Percentiles rank a stretch among this genome's conserved stretches.
Conservation (phyloP, 2,329 filamentous ascomycete genomes). For the Trichoderma sp. region DNA sequence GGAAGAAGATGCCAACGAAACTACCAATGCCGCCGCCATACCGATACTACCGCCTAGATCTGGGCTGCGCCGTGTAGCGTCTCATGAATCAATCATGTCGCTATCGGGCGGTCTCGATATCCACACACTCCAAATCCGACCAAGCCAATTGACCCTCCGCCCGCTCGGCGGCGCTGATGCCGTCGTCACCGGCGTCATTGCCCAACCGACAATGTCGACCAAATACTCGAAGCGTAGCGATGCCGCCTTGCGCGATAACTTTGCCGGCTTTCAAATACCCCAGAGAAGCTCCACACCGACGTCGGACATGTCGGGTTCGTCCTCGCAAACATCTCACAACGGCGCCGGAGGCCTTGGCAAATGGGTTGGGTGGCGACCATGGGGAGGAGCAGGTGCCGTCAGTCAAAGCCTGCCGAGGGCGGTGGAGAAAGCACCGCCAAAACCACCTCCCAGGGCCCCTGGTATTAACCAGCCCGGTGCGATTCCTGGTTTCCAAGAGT, state of each 20-base stretch:
- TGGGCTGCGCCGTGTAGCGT: slow-evolving; percentile 65
- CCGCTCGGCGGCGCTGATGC: slow-evolving; percentile 57
- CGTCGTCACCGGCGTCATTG: slow-evolving; percentile 59
- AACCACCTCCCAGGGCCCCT: slow-evolving; percentile 53
- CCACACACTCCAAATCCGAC: slow-evolving; percentile 74
- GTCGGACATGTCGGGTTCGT: slow-evolving; percentile 33
- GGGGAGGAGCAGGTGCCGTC: slow-evolving; percentile 37
- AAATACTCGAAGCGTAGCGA: slow-evolving; percentile 52
- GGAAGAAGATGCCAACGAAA: slow-evolving; percentile 37
- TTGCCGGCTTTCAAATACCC: slow-evolving; percentile 41
- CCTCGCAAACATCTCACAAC: slow-evolving; percentile 28
- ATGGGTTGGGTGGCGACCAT: slow-evolving; percentile 53
- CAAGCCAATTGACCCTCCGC: slow-evolving; percentile 69
- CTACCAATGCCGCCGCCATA: slow-evolving; percentile 30
- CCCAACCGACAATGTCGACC: slow-evolving; percentile 57
- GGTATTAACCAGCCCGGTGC: slow-evolving; percentile 79
- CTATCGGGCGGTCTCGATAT: slow-evolving; percentile 87
- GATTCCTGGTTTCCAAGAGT: slow-evolving; percentile 69
- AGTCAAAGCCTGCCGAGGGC: neutral
- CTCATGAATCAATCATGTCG: slow-evolving; percentile 88
- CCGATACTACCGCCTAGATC: slow-evolving; percentile 36
- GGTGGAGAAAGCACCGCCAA: slow-evolving; percentile 34
- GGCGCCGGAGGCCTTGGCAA: slow-evolving; percentile 41
- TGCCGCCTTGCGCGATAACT: slow-evolving; percentile 59
- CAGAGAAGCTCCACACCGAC: slow-evolving; percentile 37